Conservation (phyloP, 371 early-diverging fungal species). For the Mucor irregularis region DNA sequence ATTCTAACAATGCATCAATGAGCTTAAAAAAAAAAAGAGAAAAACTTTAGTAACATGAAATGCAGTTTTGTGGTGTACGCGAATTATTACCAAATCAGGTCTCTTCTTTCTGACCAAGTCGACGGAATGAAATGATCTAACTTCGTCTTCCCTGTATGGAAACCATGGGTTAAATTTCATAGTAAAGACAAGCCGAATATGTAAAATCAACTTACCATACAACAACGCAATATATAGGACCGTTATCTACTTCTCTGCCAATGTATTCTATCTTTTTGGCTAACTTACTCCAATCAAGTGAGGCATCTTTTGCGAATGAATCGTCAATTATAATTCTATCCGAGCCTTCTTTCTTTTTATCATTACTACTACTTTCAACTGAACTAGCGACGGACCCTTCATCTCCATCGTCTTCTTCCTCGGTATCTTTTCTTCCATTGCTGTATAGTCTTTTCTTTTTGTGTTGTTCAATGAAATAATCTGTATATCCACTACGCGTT, state of each 20-base stretch:
- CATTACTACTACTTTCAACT: neutral
- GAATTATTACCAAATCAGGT: conserved; percentile 15
- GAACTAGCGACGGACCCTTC: neutral
- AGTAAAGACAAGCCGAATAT: neutral
- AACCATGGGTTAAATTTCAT: neutral
- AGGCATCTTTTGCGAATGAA: neutral
- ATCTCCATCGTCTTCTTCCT: neutral
- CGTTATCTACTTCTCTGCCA: conserved; percentile 7
- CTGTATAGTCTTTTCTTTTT: conserved; percentile 15
- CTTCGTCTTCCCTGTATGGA: conserved; percentile 12
- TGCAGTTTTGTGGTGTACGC: too few species aligned
- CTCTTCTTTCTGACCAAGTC: conserved; percentile 11
- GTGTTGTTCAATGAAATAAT: conserved; percentile 13
- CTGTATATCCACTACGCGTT: neutral
- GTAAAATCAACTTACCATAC: conserved; percentile 7
- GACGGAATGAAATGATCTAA: conserved; percentile 14
- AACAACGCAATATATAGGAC: conserved; percentile 13
- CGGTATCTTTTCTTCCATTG: neutral
- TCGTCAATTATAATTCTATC: conserved; percentile 14
- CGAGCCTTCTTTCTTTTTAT: neutral
- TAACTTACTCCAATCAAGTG: conserved; percentile 7
- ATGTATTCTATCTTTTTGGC: conserved; percentile 16
- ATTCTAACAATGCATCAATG: too few species aligned
- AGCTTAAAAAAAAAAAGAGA: conserved; percentile 2
- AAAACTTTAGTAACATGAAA: too few species aligned